Conservation (phyloP, 345 rosid genomes). For the Eucalyptus marginata region DNA sequence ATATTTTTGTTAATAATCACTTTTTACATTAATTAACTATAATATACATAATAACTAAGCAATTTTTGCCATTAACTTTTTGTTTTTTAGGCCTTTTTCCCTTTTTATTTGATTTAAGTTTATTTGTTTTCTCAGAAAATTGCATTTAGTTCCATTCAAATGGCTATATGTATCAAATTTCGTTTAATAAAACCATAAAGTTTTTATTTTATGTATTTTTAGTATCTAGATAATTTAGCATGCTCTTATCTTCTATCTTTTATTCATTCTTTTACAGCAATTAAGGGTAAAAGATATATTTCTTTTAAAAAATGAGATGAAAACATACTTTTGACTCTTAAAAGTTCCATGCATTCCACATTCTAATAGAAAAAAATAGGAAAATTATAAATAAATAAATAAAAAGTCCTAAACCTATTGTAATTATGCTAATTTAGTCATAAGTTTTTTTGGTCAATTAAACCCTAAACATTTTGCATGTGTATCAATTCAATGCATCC, state of each 20-base stretch:
- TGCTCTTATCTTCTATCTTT: neutral
- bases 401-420: accelerated
- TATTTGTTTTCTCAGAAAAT: too few relatives aligned
- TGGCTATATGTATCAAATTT: neutral
- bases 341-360: neutral
- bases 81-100: neutral
- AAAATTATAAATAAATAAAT: too few relatives aligned
- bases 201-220: neutral
- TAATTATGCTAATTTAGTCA: too few relatives aligned
- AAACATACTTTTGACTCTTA: neutral
- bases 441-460: too few relatives aligned
- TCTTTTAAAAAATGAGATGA: neutral
- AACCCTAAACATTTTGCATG: too few relatives aligned
- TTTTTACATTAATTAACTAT: neutral
- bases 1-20: neutral
- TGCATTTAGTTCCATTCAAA: neutral
- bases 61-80: too few relatives aligned
- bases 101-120: neutral
- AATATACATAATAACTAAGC: neutral
- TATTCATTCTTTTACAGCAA: neutral
- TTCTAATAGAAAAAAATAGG: neutral
- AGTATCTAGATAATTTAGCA: neutral
- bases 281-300: neutral
- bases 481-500: too few relatives aligned
- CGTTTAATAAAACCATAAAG: too few relatives aligned